Evolutionary conservation across 306 rosid species (phyloP).

Genomic region (Benincasa hispida): DNA sequence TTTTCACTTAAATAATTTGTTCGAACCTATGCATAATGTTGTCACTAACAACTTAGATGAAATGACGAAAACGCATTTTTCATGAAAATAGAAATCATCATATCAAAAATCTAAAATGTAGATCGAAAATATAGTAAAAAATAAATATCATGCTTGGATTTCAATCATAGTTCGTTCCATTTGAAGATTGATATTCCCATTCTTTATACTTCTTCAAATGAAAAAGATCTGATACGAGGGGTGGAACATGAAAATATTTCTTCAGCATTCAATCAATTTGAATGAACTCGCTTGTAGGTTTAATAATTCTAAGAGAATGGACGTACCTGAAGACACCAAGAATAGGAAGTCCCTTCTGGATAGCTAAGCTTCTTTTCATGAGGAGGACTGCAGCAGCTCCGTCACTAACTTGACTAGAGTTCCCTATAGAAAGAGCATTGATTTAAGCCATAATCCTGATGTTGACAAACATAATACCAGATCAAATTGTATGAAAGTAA

Average conservation of each 20-base stretch:
- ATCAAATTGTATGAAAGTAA: not conserved
- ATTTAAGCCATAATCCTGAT: not conserved
- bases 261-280: not conserved
- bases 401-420: constrained; percentile 86
- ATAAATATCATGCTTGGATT: not conserved
- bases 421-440: constrained; percentile 35
- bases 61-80: not conserved
- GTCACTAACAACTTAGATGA: too few relatives aligned
- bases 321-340: constrained; percentile 68
- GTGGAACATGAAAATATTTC: not conserved
- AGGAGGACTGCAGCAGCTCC: constrained; percentile 96
- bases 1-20: not conserved
- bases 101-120: not conserved
- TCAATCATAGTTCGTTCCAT: not conserved
- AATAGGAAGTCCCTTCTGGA: constrained; percentile 71
- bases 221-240: not conserved
- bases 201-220: not conserved
- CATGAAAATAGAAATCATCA: not conserved
- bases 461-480: not conserved
- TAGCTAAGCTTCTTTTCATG: constrained; percentile 76
- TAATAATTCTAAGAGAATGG: not conserved
- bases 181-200: not conserved
- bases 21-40: not conserved
- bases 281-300: not conserved
- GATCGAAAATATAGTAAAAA: not conserved